These are phyloP conservation scores for Saururus chinensis DNA, from an alignment of 164 flowering plant genomes.

Conservation along the genomic window DNA sequence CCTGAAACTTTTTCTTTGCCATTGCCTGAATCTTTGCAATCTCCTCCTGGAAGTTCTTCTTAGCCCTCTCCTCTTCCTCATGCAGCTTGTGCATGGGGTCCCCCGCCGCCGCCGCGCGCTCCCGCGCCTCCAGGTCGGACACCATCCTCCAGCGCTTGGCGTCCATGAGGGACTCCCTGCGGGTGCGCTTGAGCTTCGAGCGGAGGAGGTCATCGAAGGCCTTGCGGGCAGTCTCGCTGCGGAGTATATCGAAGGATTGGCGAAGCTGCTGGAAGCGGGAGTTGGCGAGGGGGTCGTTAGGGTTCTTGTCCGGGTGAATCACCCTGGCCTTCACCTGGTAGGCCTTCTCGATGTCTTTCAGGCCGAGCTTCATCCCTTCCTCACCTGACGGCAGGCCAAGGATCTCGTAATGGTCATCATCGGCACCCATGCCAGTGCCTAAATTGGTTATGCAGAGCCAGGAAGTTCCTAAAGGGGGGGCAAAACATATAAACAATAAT, in stretches of 20 bases:
- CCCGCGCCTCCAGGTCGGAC: conserved; percentile 65
- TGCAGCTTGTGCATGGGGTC: conserved; percentile 34
- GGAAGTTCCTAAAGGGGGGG: too few relatives aligned
- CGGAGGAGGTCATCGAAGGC: conserved; percentile 62
- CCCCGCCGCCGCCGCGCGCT: conserved; percentile 41
- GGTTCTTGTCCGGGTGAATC: conserved; percentile 79
- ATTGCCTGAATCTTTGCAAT: conserved; percentile 56
- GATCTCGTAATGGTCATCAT: conserved; percentile 53
- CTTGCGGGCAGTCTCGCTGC: conserved; percentile 63
- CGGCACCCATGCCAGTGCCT: conserved; percentile 11
- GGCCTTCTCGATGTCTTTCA: conserved; percentile 60
- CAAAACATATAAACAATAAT: too few relatives aligned
- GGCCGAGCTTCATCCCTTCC: conserved; percentile 61
- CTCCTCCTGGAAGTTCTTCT: conserved; percentile 54
- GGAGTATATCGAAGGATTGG: conserved; percentile 61
- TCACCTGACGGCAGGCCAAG: conserved; percentile 81
- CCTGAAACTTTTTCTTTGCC: conserved; percentile 24
- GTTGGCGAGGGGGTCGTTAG: conserved; percentile 64
- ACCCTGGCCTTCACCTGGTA: conserved; percentile 70
- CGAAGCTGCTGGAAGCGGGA: conserved; percentile 50
- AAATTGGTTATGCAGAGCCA: too few relatives aligned
- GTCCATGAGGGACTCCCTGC: conserved; percentile 41
- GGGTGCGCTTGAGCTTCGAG: conserved; percentile 33
- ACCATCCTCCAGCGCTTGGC: conserved; percentile 57
- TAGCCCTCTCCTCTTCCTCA: conserved; percentile 54